Evolutionary conservation across 768 basidiomycete species (phyloP), one percentile per base, ranked within the genome.

Genomic region (Boletus vermiculosoides): DNA sequence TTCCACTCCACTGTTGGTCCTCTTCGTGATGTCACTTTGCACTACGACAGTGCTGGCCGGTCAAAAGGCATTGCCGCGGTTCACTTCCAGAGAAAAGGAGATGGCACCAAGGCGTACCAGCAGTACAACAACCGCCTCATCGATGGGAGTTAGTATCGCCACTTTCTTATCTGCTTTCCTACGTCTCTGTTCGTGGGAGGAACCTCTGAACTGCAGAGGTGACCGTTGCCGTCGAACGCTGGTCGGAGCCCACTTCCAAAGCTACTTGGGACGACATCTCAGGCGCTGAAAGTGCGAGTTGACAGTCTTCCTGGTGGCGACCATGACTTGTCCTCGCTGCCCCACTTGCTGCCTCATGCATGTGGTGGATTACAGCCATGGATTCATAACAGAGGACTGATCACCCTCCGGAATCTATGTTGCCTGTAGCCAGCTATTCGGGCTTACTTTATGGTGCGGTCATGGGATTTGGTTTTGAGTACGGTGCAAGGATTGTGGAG

Each of bases 81-180:
- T 56, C 79, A 84, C 64, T 98, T 98, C 81, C 78, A 80, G 65
- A 84, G 82, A 67, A 88, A 87, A 68, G 95, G 94, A 56, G 93
- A 95, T 68, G 97, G 88, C 56, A 85, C 85, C 71, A 92, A 88
- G 81, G 97, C 97, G 3, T 94, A 87, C 74, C 82, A 89, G 66
- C 85, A 92, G 63, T 99, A 98, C 81, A 93, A 99, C 83, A 92
- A 92, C 78, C 89, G 97, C 73, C 90, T 98, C 78, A 95, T 99
- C 85, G 97, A 99, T 88, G 94, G 94, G 80, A 97, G 97, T 99
- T 90, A 94, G 97, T 98, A 90, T 82, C 85, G 78, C 77, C 80
- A 71, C 66, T 72, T 72, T 71, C 68, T 70, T 69, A 64, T 73
- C 76, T 65, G 62, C 63, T 72, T 76, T 73, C 64, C 71, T 66